Evolutionary conservation across 495 filamentous ascomycete species (phyloP).

Genomic region (Hypoxylon intermedium): DNA sequence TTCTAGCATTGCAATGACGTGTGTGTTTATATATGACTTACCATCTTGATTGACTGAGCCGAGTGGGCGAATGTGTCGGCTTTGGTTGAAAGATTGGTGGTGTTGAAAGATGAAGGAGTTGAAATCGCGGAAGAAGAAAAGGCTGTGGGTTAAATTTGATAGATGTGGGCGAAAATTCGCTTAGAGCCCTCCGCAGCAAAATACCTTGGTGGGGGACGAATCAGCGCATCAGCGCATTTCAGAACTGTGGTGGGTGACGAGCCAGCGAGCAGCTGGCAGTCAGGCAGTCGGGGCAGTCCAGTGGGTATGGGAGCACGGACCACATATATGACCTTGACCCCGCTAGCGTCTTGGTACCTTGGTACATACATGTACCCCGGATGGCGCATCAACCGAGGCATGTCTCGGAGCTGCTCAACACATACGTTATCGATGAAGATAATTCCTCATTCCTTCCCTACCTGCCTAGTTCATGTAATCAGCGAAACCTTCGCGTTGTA

Average conservation of each 20-base stretch:
- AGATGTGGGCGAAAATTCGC: constrained; percentile 44
- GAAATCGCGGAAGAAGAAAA: constrained; percentile 45
- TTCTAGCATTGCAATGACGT: constrained; percentile 38
- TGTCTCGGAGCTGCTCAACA: constrained; percentile 1
- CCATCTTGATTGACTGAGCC: constrained; percentile 64
- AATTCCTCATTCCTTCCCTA: too few species aligned
- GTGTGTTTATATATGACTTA: constrained; percentile 51
- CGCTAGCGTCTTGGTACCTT: too few species aligned
- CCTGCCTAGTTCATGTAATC: too few species aligned
- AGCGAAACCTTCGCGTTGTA: too few species aligned
- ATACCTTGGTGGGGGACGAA: constrained; percentile 41
- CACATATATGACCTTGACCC: too few species aligned
- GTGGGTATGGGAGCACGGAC: too few species aligned
- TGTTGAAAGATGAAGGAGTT: constrained; percentile 23
- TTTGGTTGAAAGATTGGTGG: constrained; percentile 42
- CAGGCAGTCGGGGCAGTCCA: too few species aligned
- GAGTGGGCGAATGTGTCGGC: constrained; percentile 43
- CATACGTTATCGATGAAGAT: too few species aligned
- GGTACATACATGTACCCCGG: not conserved
- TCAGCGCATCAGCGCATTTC: too few species aligned
- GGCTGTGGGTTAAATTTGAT: constrained; percentile 32
- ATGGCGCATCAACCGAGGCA: constrained; percentile 28
- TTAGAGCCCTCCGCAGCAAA: constrained; percentile 25
- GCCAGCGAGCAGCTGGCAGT: too few species aligned
- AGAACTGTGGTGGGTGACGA: constrained; percentile 36